Evolutionary conservation across 352 stramenopile species (phyloP).

Genomic region (Pythium aquatile): DNA sequence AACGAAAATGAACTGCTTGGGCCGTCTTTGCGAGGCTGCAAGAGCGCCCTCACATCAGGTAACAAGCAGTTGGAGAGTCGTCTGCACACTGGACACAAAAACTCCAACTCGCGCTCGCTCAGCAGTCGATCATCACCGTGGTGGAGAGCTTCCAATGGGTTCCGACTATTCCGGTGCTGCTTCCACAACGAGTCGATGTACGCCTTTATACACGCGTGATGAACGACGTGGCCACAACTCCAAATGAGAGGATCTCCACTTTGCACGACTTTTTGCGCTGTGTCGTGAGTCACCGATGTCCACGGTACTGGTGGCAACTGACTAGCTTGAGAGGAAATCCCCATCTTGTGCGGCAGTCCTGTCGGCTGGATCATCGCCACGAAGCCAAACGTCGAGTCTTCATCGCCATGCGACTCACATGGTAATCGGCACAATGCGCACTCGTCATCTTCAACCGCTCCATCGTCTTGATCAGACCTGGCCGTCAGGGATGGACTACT

Average conservation of each 20-base stretch:
- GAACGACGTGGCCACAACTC: slow-evolving; percentile 73
- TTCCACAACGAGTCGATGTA: slow-evolving; percentile 76
- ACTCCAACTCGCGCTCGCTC: slow-evolving; percentile 69
- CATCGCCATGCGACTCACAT: slow-evolving; percentile 37
- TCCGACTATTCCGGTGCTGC: slow-evolving; percentile 40
- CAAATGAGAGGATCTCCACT: slow-evolving; percentile 45
- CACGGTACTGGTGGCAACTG: slow-evolving; percentile 9
- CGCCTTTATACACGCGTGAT: slow-evolving; percentile 63
- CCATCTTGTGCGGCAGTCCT: slow-evolving; percentile 42
- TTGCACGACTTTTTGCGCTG: background rate
- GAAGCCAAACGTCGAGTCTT: slow-evolving; percentile 57
- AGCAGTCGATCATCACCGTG: slow-evolving; percentile 61
- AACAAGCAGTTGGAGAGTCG: slow-evolving; percentile 76
- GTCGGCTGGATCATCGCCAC: slow-evolving; percentile 73
- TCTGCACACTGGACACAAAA: slow-evolving; percentile 75
- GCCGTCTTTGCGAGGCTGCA: slow-evolving; percentile 2
- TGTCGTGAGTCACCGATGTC: slow-evolving; percentile 13
- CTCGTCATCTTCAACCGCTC: slow-evolving; percentile 35
- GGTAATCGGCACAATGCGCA: slow-evolving; percentile 65
- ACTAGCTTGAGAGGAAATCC: background rate
- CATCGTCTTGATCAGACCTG: slow-evolving; percentile 29
- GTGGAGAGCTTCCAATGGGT: slow-evolving; percentile 36
- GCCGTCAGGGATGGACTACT: slow-evolving; percentile 15
- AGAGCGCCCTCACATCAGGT: slow-evolving; percentile 28
- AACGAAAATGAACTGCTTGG: slow-evolving; percentile 21